phyloP scores from a whole-genome alignment of 805 yeast species.

The Candida awuae region DNA sequence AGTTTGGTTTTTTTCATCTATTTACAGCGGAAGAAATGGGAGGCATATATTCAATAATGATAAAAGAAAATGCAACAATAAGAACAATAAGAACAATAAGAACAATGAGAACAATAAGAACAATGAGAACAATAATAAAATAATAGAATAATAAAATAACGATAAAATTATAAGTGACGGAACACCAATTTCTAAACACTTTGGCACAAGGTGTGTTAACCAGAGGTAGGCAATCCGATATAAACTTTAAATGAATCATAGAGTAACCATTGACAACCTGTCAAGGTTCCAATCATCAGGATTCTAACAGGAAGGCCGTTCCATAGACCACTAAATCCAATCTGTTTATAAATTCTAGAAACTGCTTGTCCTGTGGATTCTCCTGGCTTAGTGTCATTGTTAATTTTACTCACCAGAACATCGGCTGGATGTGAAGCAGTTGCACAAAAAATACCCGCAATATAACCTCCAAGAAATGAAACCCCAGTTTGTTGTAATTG shows the following conservation, averaged over 20 bases:
- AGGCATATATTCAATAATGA: background rate
- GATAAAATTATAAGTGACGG: constrained; percentile 3
- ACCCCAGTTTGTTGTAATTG: constrained; percentile 84
- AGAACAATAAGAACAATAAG: too few species aligned
- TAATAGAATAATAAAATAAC: constrained; percentile 12
- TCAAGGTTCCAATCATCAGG: constrained; percentile 93
- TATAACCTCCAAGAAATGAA: constrained; percentile 89
- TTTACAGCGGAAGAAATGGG: constrained; percentile 27
- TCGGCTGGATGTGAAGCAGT: constrained; percentile 98
- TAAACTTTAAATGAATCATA: constrained; percentile 95
- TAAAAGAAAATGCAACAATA: too few species aligned
- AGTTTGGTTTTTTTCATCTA: constrained; percentile 24
- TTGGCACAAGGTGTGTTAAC: constrained; percentile 35
- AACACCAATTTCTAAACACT: too few species aligned
- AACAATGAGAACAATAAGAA: too few species aligned
- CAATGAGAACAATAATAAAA: constrained; percentile 9
- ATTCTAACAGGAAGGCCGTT: constrained; percentile 91
- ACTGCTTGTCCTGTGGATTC: constrained; percentile 66
- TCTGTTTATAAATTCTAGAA: constrained; percentile 64
- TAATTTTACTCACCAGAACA: constrained; percentile 92
- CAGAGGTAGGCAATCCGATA: constrained; percentile 92
- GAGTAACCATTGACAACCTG: constrained; percentile 95
- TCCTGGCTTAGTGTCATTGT: constrained; percentile 55
- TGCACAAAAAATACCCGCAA: constrained; percentile 97
- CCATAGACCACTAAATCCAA: constrained; percentile 92